Base-by-base conservation (phyloP, 768 basidiomycete genomes). In the Mrakia hoshinonis region DNA sequence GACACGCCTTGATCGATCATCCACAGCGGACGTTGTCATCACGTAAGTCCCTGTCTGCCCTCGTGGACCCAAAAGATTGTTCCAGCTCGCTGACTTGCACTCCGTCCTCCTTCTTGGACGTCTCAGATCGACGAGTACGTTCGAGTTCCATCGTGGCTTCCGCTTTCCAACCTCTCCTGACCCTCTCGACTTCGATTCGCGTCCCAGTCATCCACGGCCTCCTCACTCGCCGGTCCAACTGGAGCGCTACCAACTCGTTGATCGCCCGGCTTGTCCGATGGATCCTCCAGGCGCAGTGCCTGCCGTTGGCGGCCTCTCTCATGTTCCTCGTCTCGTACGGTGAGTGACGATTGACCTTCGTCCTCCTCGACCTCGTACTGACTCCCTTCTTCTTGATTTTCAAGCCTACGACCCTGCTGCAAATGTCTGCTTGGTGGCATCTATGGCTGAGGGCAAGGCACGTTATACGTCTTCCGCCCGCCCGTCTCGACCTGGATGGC, bases 271-370 rank as follows among this genome's bases (percentile, higher is more conserved):
- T 61, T 31, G 34, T 61, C 20, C 13, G 58, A 22, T 61, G 13
- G 18, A 61, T 61, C 36, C 31, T 61, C 7, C 31, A 61, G 36
- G 58, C 58, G 3, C 58, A 61, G 22, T 36, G 31, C 20, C 36
- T 65, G 9, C 48, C 48, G 2, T 24, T 65, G 20, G 43, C 22
- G 1, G 38, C 26, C 63, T 65, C 48, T 0, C 13, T 65, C 2
- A 43, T 48, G 36, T 65, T 65, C 24, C 48, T 65, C 46, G 12
- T 65, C 43, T 26, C 43, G 1, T 65, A 49, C 63, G 63, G 58
- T 61, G 5, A 2, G 58, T n/a, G 1, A 24, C 15, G 1, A 1
- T 9, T 15, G 13, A 7, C 20, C 34, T n/a, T 20, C 49, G 48
- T 26, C 11, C 49, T 36, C 6, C 11, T 12, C 26, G 10, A 38